A percentile compares a stretch with the other conserved stretches of the same genome.
These are phyloP conservation scores for Cyberlindnera americana DNA, from an alignment of 805 yeast species.

Conservation along the genomic window DNA sequence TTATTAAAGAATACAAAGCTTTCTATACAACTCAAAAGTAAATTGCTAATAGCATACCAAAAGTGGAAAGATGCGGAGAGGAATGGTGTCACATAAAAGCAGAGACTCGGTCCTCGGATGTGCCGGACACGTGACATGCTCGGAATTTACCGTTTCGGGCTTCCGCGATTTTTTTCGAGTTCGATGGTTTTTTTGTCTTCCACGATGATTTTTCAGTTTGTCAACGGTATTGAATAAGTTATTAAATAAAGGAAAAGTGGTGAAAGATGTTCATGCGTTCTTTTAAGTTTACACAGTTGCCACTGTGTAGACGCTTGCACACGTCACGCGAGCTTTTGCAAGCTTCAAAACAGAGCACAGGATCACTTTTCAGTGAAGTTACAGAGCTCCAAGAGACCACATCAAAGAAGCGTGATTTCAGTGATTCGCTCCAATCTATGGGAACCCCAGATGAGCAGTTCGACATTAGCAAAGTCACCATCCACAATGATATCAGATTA, in stretches of 20 bases:
- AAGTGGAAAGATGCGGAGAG: no score
- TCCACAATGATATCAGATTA: conserved; percentile 33
- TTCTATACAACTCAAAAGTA: no score
- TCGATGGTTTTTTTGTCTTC: no score
- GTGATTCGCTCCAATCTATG: conserved; percentile 27
- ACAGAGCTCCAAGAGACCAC: conserved; percentile 19
- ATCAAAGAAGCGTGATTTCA: conserved; percentile 20
- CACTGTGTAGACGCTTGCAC: conserved; percentile 6
- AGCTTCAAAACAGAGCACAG: conserved; percentile 8
- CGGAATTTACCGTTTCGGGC: neutral
- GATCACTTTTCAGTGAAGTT: conserved; percentile 26
- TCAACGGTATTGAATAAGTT: no score
- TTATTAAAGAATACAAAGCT: no score
- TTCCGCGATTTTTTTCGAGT: neutral
- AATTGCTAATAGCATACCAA: no score
- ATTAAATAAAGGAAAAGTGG: neutral
- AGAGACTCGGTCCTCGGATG: no score
- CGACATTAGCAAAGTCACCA: conserved; percentile 28
- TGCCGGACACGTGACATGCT: neutral
- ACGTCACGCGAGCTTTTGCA: conserved; percentile 6
- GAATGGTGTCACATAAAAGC: no score
- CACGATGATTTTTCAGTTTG: no score
- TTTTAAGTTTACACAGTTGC: conserved; percentile 1
- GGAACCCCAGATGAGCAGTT: conserved; percentile 18
- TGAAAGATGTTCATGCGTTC: conserved; percentile 2